A percentile compares a stretch with the other conserved stretches of the same genome.
Evolutionary conservation across 2,329 filamentous ascomycete species (phyloP).

Genomic region (Coleophoma cylindrospora): DNA sequence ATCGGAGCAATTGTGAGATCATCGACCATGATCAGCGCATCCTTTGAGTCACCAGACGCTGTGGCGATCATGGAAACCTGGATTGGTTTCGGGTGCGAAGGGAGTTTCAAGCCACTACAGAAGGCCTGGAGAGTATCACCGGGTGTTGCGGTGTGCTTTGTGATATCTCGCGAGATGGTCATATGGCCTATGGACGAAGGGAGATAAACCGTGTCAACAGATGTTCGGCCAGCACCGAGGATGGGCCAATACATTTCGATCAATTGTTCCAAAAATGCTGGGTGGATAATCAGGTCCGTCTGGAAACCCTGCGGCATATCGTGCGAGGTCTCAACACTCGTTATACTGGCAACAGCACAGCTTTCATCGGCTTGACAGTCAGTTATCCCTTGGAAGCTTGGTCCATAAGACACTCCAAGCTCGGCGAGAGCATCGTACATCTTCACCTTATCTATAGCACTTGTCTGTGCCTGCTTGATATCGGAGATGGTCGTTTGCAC

Average conservation of each 20-base stretch:
- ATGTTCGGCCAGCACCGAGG: constrained; percentile 27
- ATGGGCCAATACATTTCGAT: constrained; percentile 37
- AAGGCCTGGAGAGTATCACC: constrained; percentile 31
- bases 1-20: constrained; percentile 36
- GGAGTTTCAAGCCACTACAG: constrained; percentile 28
- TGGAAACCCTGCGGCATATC: constrained; percentile 41
- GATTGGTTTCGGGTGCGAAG: constrained; percentile 28
- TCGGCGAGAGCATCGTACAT: constrained; percentile 43
- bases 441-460: constrained; percentile 24
- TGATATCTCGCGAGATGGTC: constrained; percentile 29
- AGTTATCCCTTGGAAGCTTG: constrained; percentile 44
- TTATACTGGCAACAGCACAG: constrained; percentile 28
- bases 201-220: constrained; percentile 34
- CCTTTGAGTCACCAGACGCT: constrained; percentile 16
- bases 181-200: constrained; percentile 36
- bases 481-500: constrained; percentile 28
- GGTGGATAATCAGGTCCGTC: constrained; percentile 36
- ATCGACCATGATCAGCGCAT: constrained; percentile 32
- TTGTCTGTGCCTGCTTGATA: constrained; percentile 22
- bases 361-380: constrained; percentile 35
- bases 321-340: constrained; percentile 35
- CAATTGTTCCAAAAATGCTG: constrained; percentile 40
- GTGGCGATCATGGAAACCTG: constrained; percentile 35
- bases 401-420: constrained; percentile 44
- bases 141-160: constrained; percentile 30